Conservation (phyloP, 495 filamentous ascomycete genomes). For the Podospora pseudoanserina region DNA sequence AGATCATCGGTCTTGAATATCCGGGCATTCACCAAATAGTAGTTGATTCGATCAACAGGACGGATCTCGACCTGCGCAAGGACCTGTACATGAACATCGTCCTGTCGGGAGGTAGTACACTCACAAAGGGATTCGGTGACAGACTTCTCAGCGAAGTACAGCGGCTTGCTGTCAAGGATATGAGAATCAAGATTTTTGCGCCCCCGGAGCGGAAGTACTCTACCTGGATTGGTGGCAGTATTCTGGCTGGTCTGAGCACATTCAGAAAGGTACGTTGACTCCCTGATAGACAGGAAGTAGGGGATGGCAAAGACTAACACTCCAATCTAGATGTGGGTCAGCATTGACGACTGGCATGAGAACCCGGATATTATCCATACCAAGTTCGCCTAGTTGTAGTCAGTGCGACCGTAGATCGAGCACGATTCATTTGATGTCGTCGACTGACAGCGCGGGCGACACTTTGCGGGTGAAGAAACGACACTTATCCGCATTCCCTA, state of each 20-base stretch:
- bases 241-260: constrained; percentile 92
- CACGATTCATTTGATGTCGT: background rate
- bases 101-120: constrained; percentile 87
- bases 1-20: constrained; percentile 95
- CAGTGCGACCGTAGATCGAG: background rate
- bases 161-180: constrained; percentile 90
- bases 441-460: background rate
- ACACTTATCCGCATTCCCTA: background rate
- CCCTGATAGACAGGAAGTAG: background rate
- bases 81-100: constrained; percentile 94
- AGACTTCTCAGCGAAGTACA: constrained; percentile 88
- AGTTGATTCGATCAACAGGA: constrained; percentile 90
- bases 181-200: constrained; percentile 98
- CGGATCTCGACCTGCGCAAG: constrained; percentile 96
- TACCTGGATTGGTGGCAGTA: constrained; percentile 98
- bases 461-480: background rate
- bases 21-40: constrained; percentile 97
- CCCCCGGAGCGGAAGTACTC: constrained; percentile 97
- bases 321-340: constrained; percentile 88
- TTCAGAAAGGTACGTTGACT: constrained; percentile 80
- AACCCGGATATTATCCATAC: constrained; percentile 98
- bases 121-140: constrained; percentile 89
- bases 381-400: constrained; percentile 69
- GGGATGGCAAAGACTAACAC: constrained; percentile 10
- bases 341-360: constrained; percentile 98